These are phyloP conservation scores for Leccinellum albellum DNA, from an alignment of 768 basidiomycete genomes.

Conservation along the genomic window DNA sequence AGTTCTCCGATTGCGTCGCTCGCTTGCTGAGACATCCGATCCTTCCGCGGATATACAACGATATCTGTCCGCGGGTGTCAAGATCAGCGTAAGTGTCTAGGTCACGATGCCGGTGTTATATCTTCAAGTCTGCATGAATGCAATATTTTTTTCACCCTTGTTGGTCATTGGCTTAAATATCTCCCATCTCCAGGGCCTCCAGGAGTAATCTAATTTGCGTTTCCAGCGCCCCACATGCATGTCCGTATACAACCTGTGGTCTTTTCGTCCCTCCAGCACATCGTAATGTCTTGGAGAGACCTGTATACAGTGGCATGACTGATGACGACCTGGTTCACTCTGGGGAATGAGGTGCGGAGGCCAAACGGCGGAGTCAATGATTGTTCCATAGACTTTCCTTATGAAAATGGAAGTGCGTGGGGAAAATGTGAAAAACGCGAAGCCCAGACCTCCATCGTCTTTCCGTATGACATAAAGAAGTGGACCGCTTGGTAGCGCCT, in stretches of 20 bases:
- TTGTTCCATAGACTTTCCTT: too few species aligned
- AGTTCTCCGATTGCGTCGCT: not conserved
- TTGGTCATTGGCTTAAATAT: constrained; percentile 13
- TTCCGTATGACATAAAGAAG: too few species aligned
- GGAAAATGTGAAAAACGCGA: too few species aligned
- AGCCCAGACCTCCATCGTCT: too few species aligned
- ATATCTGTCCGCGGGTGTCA: not conserved
- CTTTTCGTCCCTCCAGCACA: constrained; percentile 9
- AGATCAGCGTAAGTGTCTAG: not conserved
- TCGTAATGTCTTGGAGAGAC: constrained; percentile 2
- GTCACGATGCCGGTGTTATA: not conserved
- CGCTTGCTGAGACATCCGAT: not conserved
- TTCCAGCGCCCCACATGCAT: too few species aligned
- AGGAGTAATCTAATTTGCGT: constrained; percentile 9
- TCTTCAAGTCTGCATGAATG: too few species aligned
- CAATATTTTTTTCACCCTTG: not conserved
- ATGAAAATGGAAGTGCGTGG: too few species aligned
- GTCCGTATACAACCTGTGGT: constrained; percentile 13
- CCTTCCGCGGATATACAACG: not conserved
- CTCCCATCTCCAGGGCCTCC: constrained; percentile 27
- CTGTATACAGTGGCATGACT: too few species aligned
- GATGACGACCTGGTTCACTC: too few species aligned
- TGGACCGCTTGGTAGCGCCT: too few species aligned
- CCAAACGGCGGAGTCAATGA: too few species aligned
- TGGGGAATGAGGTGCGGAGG: too few species aligned